A percentile compares a stretch with the other conserved stretches of the same genome.
Evolutionary conservation across 1,284 basidiomycete species (phyloP).

Genomic region (Ustanciosporium gigantosporum): DNA sequence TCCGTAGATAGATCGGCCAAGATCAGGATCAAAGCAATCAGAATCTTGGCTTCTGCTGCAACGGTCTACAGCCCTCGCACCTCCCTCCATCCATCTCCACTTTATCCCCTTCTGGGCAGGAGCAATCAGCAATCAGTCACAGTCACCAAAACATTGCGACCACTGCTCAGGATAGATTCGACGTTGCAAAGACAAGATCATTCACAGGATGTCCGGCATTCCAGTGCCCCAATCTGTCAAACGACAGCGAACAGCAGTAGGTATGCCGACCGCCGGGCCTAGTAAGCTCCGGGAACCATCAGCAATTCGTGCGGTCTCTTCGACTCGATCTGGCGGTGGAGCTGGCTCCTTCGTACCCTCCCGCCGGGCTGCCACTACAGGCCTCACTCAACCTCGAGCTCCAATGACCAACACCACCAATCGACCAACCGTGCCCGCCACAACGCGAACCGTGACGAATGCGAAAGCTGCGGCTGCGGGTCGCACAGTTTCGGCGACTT

Average conservation of each 20-base stretch:
- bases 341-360: slow-evolving; percentile 25
- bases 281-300: slow-evolving; percentile 25
- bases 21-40: too few species aligned
- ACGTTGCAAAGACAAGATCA: too few species aligned
- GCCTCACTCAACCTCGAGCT: slow-evolving; percentile 26
- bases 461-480: slow-evolving; percentile 9
- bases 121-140: too few species aligned
- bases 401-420: slow-evolving; percentile 45
- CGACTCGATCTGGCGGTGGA: slow-evolving; percentile 15
- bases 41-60: too few species aligned
- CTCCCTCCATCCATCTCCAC: too few species aligned
- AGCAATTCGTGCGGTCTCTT: slow-evolving; percentile 7
- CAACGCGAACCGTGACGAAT: slow-evolving; percentile 17
- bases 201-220: slow-evolving; percentile 40
- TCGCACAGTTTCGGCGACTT: slow-evolving; percentile 5
- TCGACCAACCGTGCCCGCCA: slow-evolving; percentile 7
- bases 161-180: too few species aligned
- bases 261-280: slow-evolving; percentile 23
- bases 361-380: slow-evolving; percentile 12
- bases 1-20: too few species aligned
- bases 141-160: too few species aligned
- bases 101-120: too few species aligned
- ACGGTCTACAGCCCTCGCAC: too few species aligned
- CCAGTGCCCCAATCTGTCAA: slow-evolving; percentile 41
- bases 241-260: slow-evolving; percentile 22